Percentiles rank a stretch among this genome's conserved stretches.
Evolutionary conservation across 2,329 filamentous ascomycete genomes (phyloP).

Genomic region (Emergomyces orientalis): DNA sequence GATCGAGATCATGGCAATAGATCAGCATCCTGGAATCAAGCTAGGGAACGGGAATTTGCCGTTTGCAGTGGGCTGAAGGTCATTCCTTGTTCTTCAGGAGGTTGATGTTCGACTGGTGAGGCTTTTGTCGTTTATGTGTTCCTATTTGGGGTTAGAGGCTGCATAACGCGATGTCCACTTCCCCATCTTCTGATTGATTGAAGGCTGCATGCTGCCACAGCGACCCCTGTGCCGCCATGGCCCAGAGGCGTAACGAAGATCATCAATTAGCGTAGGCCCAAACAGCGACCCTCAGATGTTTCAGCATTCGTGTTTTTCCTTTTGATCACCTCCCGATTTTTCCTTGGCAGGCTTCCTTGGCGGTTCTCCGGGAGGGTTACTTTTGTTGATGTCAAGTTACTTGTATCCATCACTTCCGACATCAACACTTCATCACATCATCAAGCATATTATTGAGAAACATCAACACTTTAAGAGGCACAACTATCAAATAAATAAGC

Average conservation of each 20-base stretch:
- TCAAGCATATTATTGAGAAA: background rate
- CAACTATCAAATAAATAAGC: too few relatives aligned
- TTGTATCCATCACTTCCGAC: background rate
- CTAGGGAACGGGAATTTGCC: background rate
- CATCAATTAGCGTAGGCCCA: conserved; percentile 2
- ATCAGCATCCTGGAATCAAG: background rate
- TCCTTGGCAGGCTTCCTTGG: background rate
- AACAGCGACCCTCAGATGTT: conserved; percentile 1
- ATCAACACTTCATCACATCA: background rate
- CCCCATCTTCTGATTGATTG: background rate
- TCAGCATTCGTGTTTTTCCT: background rate
- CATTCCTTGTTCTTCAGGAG: background rate
- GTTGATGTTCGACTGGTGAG: background rate
- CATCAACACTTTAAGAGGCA: too few relatives aligned
- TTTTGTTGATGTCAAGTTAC: background rate
- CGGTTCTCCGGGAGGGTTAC: too few relatives aligned
- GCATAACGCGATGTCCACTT: conserved; percentile 1
- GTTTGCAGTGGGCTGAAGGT: background rate
- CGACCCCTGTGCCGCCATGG: conserved; percentile 1
- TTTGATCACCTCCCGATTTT: background rate
- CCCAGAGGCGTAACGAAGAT: background rate
- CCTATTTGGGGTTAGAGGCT: conserved; percentile 5
- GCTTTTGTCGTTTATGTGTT: conserved; percentile 3
- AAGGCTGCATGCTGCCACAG: background rate
- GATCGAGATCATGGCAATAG: background rate